Evolutionary conservation across 2,329 filamentous ascomycete species (phyloP), one percentile per base, ranked within the genome.

Genomic region (Colletotrichum salicis): DNA sequence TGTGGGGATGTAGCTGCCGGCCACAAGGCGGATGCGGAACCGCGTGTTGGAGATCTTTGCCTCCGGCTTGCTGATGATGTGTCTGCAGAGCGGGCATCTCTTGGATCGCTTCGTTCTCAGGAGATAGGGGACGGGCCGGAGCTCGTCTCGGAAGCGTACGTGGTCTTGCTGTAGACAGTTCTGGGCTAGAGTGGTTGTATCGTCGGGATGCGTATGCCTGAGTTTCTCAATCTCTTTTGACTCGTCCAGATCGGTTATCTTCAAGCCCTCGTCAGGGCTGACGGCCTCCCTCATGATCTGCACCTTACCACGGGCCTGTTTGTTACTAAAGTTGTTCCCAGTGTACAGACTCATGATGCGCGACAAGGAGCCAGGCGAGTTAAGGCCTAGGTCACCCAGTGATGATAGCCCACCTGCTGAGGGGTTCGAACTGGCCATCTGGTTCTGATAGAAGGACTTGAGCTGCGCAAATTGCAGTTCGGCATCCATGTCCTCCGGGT

Each of bases 21-120:
- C 97, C 5, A 98, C 91, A 0, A 98, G 88, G 66, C 94, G 93
- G 81, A 99, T 98, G 77, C 96, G 93, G 88, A 96, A 98, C 35
- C 95, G 92, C 7, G 93, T 96, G 64, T 93, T 96, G 58, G 91
- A 90, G 37, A 97, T 92, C 82, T 98, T 99, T 71, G 92, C 90
- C 82, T 99, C 96, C 15, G 96, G 96, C 80, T 97, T 97, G 73
- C 94, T 93, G 76, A 99, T 92, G 79, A 98, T 98, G 83, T 98
- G 96, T 13, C 96, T 92, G 83, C 96, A 99, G 12, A 92, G 89
- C 62, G 94, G 93, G 82, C 96, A 99, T 57, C 96, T 94, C 84
- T 98, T 98, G 24, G 94, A 95, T 48, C 96, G 93, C 79, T 98
- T 98, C 0, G 96, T 97, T 68, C 94, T 92, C 15, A 99, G 89